Conservation (phyloP, 78 protist species). For the Tieghemostelium lacteum region DNA sequence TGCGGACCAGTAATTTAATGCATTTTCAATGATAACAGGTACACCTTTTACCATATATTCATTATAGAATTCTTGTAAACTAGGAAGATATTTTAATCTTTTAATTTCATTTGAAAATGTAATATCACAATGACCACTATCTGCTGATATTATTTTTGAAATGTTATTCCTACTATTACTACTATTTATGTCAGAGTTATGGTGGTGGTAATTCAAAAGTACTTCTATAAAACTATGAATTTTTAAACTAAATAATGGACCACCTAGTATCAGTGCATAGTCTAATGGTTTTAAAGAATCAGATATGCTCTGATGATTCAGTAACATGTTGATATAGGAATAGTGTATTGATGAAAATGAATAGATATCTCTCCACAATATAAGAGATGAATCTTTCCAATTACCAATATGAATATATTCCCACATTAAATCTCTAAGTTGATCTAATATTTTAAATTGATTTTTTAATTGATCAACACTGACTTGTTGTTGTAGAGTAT, state of each 20-base stretch:
- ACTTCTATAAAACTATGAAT: slow-evolving; percentile 7
- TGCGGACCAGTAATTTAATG: slow-evolving; percentile 79
- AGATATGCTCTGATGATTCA: background rate
- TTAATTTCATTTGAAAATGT: background rate
- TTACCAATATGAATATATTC: slow-evolving; percentile 12
- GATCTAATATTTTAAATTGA: too few relatives aligned
- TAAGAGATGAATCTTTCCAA: slow-evolving; percentile 42
- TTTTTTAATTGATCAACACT: too few relatives aligned
- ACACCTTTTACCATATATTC: background rate
- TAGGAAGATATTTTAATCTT: slow-evolving; percentile 3
- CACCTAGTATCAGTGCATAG: slow-evolving; percentile 48
- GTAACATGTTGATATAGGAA: background rate
- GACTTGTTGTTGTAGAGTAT: too few relatives aligned
- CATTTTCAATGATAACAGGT: slow-evolving; percentile 49
- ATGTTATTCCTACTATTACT: background rate
- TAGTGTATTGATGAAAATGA: slow-evolving; percentile 15
- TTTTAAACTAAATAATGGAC: background rate
- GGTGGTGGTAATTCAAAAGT: background rate
- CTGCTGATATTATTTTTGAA: background rate
- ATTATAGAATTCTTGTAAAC: slow-evolving; percentile 18
- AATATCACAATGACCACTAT: background rate
- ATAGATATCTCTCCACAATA: slow-evolving; percentile 30
- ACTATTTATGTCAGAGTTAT: background rate
- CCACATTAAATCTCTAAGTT: background rate
- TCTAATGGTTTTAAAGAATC: slow-evolving; percentile 16